Percentiles rank a stretch among this genome's conserved stretches.
Evolutionary conservation across 257 asterid species (phyloP).

Genomic region (Lycium barbarum): DNA sequence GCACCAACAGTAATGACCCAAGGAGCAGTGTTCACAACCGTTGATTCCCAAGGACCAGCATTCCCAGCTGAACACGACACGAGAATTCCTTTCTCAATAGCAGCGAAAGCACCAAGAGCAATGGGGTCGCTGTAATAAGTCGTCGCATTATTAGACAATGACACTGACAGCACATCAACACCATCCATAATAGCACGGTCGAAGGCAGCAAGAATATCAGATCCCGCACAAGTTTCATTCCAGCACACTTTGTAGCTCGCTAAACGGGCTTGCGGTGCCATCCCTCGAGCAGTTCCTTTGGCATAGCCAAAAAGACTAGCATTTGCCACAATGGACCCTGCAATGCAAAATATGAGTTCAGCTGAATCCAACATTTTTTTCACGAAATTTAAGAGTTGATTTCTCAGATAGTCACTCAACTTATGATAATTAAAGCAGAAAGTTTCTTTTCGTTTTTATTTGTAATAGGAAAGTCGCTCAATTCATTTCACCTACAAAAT

Average conservation of each 20-base stretch:
- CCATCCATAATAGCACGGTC: conserved; percentile 55
- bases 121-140: conserved; percentile 49
- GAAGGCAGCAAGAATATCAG: conserved; percentile 53
- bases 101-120: conserved; percentile 55
- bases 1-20: conserved; percentile 63
- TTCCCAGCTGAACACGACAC: conserved; percentile 63
- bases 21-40: conserved; percentile 52
- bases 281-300: conserved; percentile 51
- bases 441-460: too few species aligned
- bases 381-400: background rate
- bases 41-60: conserved; percentile 48
- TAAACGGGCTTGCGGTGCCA: conserved; percentile 52
- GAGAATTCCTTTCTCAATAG: conserved; percentile 48
- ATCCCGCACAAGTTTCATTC: conserved; percentile 45
- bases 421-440: too few species aligned
- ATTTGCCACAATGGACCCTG: conserved; percentile 43
- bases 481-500: too few species aligned
- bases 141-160: conserved; percentile 50
- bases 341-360: conserved; percentile 11
- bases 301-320: conserved; percentile 62
- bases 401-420: too few species aligned
- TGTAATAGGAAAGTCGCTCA: too few species aligned
- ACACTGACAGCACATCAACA: conserved; percentile 51
- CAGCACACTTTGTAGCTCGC: conserved; percentile 59
- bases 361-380: background rate